Base-by-base conservation (phyloP, 1,284 basidiomycete species). In the Vanrija humicola region DNA sequence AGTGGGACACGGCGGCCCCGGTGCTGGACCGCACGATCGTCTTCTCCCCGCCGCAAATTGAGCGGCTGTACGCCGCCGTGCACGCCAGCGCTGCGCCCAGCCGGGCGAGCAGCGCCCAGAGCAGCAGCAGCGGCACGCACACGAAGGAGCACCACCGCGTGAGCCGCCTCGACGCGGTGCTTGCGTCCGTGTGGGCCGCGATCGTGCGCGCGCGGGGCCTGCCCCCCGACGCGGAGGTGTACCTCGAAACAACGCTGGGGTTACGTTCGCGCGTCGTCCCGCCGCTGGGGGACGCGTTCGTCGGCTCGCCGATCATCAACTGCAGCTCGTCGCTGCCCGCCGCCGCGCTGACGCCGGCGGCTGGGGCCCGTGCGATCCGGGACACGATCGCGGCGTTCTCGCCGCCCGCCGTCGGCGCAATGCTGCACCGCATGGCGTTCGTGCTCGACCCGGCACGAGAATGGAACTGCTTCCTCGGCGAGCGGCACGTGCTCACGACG, bases 401-500 rank as follows among this genome's bases (percentile, higher is more conserved):
- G 10, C 21, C 67, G n/a, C 50, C 70, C 1, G 26, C 71, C 2
- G 46, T 78, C 26, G 59, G 63, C 0, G 76, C 76, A 15, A 62
- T 78, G 21, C 63, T 79, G 43, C 77, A 80, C 59, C 74, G 77
- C 51, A 67, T 75, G 56, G 76, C 75, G 18, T 73, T 72, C 59
- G 73, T 62, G 61, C 74, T 49, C 62, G 71, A 55, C 62, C 63
- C 63, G 7, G 60, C 57, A n/a, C 56, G 78, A 39, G 66, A 69
- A 48, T 79, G 79, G 78, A 70, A 71, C 46, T 75, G 72, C 14
- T 80, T 79, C 64, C 61, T 80, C 44, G 79, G 78, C 4, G 49
- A 65, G 38, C 59, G 69, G 26, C 73, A 79, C 57, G 67, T 69
- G 3, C 73, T 80, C 18, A 64, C 76, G 14, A 79, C 78, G 10